Evolutionary conservation across 2,329 filamentous ascomycete species (phyloP), one percentile per base, ranked within the genome.

Genomic region (Thielaviopsis ethacetica): DNA sequence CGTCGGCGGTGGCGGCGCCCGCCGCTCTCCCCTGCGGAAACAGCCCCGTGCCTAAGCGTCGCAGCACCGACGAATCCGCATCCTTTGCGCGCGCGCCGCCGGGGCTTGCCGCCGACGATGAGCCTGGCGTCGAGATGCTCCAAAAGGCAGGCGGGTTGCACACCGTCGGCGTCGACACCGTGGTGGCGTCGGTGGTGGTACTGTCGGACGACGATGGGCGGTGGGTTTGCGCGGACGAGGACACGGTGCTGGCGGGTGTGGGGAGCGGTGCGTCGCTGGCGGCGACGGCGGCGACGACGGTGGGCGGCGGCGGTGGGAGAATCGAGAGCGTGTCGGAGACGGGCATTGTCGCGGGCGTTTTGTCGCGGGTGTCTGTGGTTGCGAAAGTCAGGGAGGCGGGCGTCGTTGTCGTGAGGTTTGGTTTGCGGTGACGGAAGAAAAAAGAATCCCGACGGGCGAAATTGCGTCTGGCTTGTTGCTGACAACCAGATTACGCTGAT

Each of bases 121-220:
- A 12, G 5, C 30, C 30, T 10, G 30, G 30, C 10, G 56, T 6
- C 13, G 59, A 56, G 12, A 58, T 22, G 27, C 26, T 59, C 59
- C 59, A 61, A n/a, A 61, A 61, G 21, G 59, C 52, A 7, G 59
- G 59, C 22, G 59, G 22, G 5, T 52, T 30, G 52, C 59, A 61
- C 19, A 34, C 57, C 34, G 34, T 59, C 10, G 59, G 59, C 13
- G 56, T 61, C 12, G 54, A 41, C 9, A 57, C 51, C 13, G 54
- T 24, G 12, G 59, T 59, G 26, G 44, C 53, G 15, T 61, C 59
- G 22, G 59, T 55, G 19, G 56, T 47, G 9, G 54, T 54, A 26
- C 59, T 49, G n/a, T 56, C 56, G n/a, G 56, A 26, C 34, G 53
- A 54, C n/a, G 53, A 54, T 17, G 58, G 58, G 34, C 52, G 38